phyloP scores from a whole-genome alignment of 495 filamentous ascomycete genomes.

The Penicillium waksmanii region DNA sequence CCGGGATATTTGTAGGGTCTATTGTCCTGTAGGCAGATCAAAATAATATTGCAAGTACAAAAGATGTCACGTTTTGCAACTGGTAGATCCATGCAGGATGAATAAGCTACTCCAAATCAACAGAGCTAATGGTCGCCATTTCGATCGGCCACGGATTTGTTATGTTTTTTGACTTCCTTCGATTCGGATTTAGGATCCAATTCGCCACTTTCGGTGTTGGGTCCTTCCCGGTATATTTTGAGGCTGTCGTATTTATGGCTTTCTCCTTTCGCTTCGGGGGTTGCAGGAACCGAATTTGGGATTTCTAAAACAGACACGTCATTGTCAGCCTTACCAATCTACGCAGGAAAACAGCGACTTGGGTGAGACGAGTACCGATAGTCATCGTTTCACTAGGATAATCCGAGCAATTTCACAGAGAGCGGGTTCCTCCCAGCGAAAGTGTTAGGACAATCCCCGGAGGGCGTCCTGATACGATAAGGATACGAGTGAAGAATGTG shows the following conservation, averaged over 20 bases:
- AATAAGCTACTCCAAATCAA: not conserved
- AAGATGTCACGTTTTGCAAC: not conserved
- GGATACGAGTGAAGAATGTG: too few relatives aligned
- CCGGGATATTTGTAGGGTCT: too few relatives aligned
- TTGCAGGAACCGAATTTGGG: not conserved
- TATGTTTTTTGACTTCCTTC: constrained; percentile 18
- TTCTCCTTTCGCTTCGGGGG: constrained; percentile 1
- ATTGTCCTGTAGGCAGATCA: not conserved
- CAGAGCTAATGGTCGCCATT: constrained; percentile 9
- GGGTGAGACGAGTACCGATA: too few relatives aligned
- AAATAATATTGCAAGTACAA: not conserved
- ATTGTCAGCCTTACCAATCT: not conserved
- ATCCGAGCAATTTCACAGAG: too few relatives aligned
- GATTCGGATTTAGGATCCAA: constrained; percentile 7
- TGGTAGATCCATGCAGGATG: not conserved
- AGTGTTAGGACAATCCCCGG: too few relatives aligned
- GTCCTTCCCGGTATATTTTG: constrained; percentile 14
- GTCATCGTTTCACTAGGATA: too few relatives aligned
- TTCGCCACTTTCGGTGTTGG: constrained; percentile 17
- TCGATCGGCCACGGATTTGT: constrained; percentile 14
- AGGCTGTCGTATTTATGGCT: constrained; percentile 15
- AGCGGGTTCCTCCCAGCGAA: too few relatives aligned
- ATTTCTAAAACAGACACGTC: not conserved
- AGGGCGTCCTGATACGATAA: too few relatives aligned
- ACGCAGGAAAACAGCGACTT: not conserved